Conservation (phyloP, 345 rosid genomes). For the Hibiscus mutabilis region DNA sequence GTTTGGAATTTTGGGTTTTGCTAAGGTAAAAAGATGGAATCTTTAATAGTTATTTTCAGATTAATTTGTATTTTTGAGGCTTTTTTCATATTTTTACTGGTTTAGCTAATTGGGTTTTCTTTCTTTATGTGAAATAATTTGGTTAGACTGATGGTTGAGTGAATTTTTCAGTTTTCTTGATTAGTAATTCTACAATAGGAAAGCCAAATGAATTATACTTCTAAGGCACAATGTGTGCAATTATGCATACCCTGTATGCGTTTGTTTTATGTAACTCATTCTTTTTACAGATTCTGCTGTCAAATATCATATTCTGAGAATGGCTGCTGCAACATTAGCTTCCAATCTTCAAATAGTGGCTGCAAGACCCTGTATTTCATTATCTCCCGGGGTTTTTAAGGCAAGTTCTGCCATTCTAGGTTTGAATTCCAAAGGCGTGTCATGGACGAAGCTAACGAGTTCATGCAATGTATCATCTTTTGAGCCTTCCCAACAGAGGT, state of each 20-base stretch:
- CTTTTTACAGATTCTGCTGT: conserved; percentile 5
- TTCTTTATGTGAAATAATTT: too few species aligned
- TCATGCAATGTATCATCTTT: conserved; percentile 40
- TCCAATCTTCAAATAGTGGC: conserved; percentile 53
- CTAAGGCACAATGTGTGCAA: neutral
- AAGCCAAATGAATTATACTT: neutral
- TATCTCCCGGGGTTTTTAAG: conserved; percentile 35
- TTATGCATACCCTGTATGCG: neutral
- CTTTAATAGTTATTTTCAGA: conserved; percentile 4
- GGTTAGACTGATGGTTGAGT: too few species aligned
- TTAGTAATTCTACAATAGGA: neutral
- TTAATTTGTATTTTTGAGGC: neutral
- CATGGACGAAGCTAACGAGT: conserved; percentile 45
- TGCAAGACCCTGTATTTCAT: conserved; percentile 42
- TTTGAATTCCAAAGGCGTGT: conserved; percentile 30
- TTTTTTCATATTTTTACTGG: neutral
- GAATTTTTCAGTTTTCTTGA: too few species aligned
- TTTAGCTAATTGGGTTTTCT: neutral
- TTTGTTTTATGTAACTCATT: neutral
- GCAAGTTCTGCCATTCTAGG: conserved; percentile 37
- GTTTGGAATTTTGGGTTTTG: neutral
- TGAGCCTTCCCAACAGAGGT: conserved; percentile 31
- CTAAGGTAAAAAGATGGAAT: neutral
- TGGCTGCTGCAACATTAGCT: conserved; percentile 50
- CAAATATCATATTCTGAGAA: conserved; percentile 26